A percentile compares a stretch with the other conserved stretches of the same genome.
phyloP scores from a whole-genome alignment of 371 early-diverging fungal genomes.

The Catenaria anguillulae region DNA sequence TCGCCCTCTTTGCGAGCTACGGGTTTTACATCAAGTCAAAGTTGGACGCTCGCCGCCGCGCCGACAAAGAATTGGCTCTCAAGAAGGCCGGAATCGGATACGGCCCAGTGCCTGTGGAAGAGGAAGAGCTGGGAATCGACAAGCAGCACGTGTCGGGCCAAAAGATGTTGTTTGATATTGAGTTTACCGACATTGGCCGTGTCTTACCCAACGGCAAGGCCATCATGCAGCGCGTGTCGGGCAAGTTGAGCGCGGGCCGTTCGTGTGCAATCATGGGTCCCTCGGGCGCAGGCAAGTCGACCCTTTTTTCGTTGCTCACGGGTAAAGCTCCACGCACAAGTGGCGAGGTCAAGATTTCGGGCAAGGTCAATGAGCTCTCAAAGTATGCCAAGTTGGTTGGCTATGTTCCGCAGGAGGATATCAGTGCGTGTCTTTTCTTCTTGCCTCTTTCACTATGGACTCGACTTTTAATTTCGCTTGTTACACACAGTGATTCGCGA shows the following conservation, averaged over 20 bases:
- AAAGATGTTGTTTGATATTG: constrained; percentile 23
- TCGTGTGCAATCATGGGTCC: constrained; percentile 63
- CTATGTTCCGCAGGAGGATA: not conserved
- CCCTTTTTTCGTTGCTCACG: not conserved
- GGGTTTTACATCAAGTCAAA: not conserved
- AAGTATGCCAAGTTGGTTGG: constrained; percentile 51
- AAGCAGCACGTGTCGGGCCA: not conserved
- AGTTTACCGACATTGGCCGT: constrained; percentile 37
- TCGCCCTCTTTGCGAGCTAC: not conserved
- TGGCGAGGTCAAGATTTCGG: constrained; percentile 40
- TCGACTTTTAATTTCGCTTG: too few relatives aligned
- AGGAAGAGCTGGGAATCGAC: too few relatives aligned
- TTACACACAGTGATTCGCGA: not conserved
- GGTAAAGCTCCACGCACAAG: constrained; percentile 24
- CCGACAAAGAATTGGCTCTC: not conserved
- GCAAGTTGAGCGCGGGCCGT: constrained; percentile 29
- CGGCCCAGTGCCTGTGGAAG: not conserved
- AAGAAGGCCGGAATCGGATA: not conserved
- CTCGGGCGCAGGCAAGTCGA: not conserved
- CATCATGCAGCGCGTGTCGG: constrained; percentile 38
- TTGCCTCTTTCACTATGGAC: too few relatives aligned
- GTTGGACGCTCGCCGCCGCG: not conserved
- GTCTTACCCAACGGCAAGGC: constrained; percentile 33
- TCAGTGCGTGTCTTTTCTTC: not conserved
- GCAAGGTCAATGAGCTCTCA: constrained; percentile 32